Base-by-base conservation (phyloP, 108 stramenopile genomes). In the Nannochloropsis granulata region DNA sequence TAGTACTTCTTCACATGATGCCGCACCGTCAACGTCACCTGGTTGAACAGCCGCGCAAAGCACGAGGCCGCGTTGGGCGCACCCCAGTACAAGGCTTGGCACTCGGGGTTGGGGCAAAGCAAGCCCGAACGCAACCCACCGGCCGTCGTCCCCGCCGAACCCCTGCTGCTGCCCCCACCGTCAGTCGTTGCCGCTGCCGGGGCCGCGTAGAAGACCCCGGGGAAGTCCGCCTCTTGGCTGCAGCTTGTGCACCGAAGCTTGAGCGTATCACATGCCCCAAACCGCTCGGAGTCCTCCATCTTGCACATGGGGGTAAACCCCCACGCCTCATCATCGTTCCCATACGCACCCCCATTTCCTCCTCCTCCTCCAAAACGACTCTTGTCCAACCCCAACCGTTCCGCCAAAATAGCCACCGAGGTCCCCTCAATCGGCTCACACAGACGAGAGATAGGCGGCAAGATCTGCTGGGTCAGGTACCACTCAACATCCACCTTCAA, bases 381-480 rank as follows among this genome's bases (percentile, higher is more conserved):
- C 56, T 71, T 71, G 45, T 93, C 92, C n/a, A 93, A 88, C 25
- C 92, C 92, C 78, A 93, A 85, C 26, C 83, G 81, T 78, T 88
- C 87, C 44, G 92, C 92, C 13, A 93, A 56, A 12, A 86, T 83
- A 23, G 86, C 89, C 19, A 85, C 45, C 12, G 91, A 89, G 13
- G 93, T 94, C 34, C 95, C 97, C 83, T 98, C 96, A 87, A 99
- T 99, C 25, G 97, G 97, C 88, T 98, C 98, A 82, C 97, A 98
- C 43, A 99, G 93, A 91, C 98, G 97, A 82, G 94, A 91, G 12
- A 97, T 93, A 16, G 97, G 97, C 21, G 97, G 98, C 21, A 98
- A 92, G 85, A 99, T 97, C 91, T 99, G 98, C 87, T 96, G 94
- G 43, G 94, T 89, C 84, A 99, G 88, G 88, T 99, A 99, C 98